Percentiles rank a stretch among this genome's conserved stretches.
phyloP scores from a whole-genome alignment of 176 grass and related monocot species.

The Eleusine coracana region DNA sequence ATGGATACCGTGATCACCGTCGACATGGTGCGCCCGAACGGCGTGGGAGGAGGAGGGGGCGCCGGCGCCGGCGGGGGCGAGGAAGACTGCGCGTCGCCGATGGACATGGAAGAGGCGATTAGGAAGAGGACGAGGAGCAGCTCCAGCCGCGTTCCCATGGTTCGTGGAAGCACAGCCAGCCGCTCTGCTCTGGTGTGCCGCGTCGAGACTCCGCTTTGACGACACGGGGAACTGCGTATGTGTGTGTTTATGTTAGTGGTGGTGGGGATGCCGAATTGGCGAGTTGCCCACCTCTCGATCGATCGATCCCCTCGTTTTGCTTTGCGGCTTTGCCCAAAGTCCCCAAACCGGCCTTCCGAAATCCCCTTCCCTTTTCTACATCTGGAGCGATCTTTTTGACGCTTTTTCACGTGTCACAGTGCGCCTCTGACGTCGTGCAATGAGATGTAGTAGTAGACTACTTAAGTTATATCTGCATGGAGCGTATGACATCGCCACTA shows the following conservation, averaged over 20 bases:
- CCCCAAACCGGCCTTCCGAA: background rate
- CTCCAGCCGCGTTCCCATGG: conserved; percentile 26
- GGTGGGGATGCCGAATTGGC: conserved; percentile 3
- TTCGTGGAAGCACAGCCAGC: background rate
- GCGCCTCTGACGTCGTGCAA: background rate
- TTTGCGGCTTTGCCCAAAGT: background rate
- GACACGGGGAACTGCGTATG: conserved; percentile 7
- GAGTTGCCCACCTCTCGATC: background rate
- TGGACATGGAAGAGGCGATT: conserved; percentile 4
- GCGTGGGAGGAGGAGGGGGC: background rate
- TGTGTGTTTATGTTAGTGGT: background rate
- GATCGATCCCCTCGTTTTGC: background rate
- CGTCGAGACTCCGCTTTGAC: conserved; percentile 35
- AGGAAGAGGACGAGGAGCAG: conserved; percentile 33
- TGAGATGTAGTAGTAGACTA: background rate
- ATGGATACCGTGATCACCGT: conserved; percentile 68
- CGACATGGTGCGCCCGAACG: conserved; percentile 66
- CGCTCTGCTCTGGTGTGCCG: background rate
- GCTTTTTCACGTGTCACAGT: background rate
- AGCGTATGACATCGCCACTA: background rate
- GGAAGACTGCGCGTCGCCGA: conserved; percentile 6
- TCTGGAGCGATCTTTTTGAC: conserved; percentile 21
- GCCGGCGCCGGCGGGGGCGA: background rate
- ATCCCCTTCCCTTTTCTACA: background rate
- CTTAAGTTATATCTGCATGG: background rate